These are phyloP conservation scores for Oehlia diaphana DNA, from an alignment of 192 early-diverging fungal genomes.

Conservation along the genomic window DNA sequence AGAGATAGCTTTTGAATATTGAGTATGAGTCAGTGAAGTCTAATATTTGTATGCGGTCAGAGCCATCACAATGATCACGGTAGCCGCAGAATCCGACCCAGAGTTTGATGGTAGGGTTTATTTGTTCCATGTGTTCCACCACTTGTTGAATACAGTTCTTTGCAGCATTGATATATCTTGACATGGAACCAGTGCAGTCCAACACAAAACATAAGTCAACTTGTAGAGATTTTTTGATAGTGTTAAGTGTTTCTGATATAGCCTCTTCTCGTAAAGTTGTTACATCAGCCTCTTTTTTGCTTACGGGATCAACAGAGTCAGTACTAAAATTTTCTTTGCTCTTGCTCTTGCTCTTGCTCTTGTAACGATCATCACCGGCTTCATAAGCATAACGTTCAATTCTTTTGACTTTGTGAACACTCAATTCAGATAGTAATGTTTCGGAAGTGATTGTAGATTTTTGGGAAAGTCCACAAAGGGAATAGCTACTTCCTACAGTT, in stretches of 20 bases:
- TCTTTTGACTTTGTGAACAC: too few species aligned
- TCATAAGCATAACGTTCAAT: too few species aligned
- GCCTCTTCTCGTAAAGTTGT: not conserved
- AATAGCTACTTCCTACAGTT: too few species aligned
- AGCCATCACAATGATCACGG: slow-evolving; percentile 13
- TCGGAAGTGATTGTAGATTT: too few species aligned
- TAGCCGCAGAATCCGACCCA: not conserved
- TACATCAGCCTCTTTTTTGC: not conserved
- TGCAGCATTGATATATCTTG: not conserved
- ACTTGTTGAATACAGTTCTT: slow-evolving; percentile 21
- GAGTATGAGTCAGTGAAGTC: not conserved
- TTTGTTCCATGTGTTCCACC: not conserved
- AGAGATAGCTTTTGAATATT: not conserved
- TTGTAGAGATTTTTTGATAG: not conserved
- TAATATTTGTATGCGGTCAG: not conserved
- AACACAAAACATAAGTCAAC: slow-evolving; percentile 3
- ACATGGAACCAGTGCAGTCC: slow-evolving; percentile 12
- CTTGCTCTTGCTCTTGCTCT: too few species aligned
- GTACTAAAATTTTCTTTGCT: too few species aligned
- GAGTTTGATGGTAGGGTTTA: not conserved
- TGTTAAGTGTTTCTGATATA: not conserved
- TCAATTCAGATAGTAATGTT: too few species aligned
- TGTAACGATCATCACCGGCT: too few species aligned
- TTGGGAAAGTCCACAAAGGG: too few species aligned
- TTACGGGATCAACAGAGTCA: too few species aligned